phyloP scores from a whole-genome alignment of 78 protist genomes.

The Chrysochromulina tobinii region DNA sequence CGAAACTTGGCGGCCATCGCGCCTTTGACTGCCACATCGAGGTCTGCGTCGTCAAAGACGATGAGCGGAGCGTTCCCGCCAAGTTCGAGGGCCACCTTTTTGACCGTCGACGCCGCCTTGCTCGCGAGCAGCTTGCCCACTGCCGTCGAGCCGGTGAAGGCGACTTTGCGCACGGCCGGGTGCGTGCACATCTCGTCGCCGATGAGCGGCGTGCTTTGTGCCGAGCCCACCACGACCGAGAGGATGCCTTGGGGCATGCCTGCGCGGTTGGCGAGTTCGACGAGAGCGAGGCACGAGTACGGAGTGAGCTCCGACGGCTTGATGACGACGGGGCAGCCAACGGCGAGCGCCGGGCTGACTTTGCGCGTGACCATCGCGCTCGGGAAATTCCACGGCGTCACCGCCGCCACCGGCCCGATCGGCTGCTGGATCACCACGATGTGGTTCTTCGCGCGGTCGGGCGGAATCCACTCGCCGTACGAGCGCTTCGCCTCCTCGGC shows the following conservation, averaged over 20 bases:
- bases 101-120: slow-evolving; percentile 28
- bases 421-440: slow-evolving; percentile 48
- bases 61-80: slow-evolving; percentile 65
- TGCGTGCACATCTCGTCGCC: background rate
- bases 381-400: slow-evolving; percentile 18
- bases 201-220: background rate
- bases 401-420: background rate
- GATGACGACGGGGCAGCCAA: background rate
- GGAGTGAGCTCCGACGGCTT: slow-evolving; percentile 26
- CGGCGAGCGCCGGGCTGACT: background rate
- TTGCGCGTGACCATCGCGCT: background rate
- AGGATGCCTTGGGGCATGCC: background rate
- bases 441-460: slow-evolving; percentile 46
- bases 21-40: slow-evolving; percentile 29
- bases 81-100: slow-evolving; percentile 48
- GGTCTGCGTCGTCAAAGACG: slow-evolving; percentile 55
- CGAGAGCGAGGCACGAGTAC: background rate
- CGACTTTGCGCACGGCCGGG: slow-evolving; percentile 32
- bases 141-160: slow-evolving; percentile 47
- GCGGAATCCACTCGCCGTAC: background rate
- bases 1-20: slow-evolving; percentile 37
- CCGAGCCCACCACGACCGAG: background rate
- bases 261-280: background rate
- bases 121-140: slow-evolving; percentile 33
- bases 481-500: slow-evolving; percentile 7